Percentiles rank a stretch among this genome's conserved stretches.
These are phyloP conservation scores for Suillus spraguei DNA, from an alignment of 768 basidiomycete genomes.

Conservation along the genomic window DNA sequence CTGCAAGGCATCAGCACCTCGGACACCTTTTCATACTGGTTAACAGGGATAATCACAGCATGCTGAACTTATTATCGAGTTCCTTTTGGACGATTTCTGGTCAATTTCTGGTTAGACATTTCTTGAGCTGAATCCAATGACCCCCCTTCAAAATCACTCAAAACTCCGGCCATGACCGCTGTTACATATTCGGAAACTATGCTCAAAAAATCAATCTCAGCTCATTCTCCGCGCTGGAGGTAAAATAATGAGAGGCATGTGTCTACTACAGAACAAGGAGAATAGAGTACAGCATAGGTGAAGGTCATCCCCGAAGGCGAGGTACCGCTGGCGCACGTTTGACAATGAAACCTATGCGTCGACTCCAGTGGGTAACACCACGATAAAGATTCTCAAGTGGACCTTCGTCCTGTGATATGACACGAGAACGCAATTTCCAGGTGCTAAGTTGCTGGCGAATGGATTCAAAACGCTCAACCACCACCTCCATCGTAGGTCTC, in stretches of 20 bases:
- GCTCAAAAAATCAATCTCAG: neutral
- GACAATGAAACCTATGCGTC: constrained; percentile 20
- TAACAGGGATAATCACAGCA: too few relatives aligned
- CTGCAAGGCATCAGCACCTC: neutral
- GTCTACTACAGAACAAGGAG: neutral
- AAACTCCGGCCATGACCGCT: neutral
- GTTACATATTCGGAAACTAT: neutral
- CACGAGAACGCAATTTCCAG: constrained; percentile 30
- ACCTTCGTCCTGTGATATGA: constrained; percentile 20
- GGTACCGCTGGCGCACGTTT: neutral
- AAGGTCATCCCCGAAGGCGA: too few relatives aligned
- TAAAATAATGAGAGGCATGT: neutral
- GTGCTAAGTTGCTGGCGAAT: constrained; percentile 15
- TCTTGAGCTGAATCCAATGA: neutral
- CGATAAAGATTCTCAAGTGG: constrained; percentile 18
- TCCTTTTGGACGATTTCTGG: neutral
- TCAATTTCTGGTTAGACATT: neutral
- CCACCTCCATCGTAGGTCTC: constrained; percentile 27
- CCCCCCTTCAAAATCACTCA: neutral
- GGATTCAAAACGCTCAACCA: constrained; percentile 20
- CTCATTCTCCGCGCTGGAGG: neutral
- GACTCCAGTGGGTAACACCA: constrained; percentile 26
- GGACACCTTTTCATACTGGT: neutral
- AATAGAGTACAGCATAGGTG: neutral
- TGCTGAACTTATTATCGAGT: too few relatives aligned